Percentiles rank a stretch among this genome's conserved stretches.
phyloP scores from a whole-genome alignment of 176 grass and related monocot genomes.

The Aegilops umbellulata region DNA sequence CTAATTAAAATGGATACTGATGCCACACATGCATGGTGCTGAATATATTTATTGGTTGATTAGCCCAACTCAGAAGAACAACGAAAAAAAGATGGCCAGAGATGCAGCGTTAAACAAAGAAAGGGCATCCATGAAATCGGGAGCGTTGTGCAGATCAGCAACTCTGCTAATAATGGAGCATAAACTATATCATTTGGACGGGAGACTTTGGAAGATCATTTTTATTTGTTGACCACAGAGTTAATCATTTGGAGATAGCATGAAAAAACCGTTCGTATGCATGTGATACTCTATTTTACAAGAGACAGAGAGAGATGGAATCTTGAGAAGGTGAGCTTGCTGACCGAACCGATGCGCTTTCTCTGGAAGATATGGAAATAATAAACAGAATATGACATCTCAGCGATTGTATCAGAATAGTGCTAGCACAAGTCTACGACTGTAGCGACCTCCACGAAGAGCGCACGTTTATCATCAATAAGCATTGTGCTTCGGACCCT shows the following conservation, averaged over 20 bases:
- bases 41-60: not conserved
- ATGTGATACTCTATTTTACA: not conserved
- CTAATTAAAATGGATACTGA: not conserved
- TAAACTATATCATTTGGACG: slow-evolving; percentile 10
- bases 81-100: not conserved
- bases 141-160: slow-evolving; percentile 13
- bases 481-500: not conserved
- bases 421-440: not conserved
- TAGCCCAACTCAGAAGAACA: not conserved
- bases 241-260: not conserved
- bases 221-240: not conserved
- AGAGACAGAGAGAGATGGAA: not conserved
- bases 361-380: not conserved
- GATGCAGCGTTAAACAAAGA: slow-evolving; percentile 3
- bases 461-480: not conserved
- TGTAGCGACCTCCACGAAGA: not conserved
- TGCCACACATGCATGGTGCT: not conserved
- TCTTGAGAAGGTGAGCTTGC: not conserved
- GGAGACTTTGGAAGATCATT: not conserved
- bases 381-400: not conserved
- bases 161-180: slow-evolving; percentile 1
- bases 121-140: not conserved
- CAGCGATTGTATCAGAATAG: not conserved
- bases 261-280: not conserved
- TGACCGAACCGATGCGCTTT: not conserved